Evolutionary conservation across 2,329 filamentous ascomycete genomes (phyloP).

Genomic region (Aspergillus cejpii): DNA sequence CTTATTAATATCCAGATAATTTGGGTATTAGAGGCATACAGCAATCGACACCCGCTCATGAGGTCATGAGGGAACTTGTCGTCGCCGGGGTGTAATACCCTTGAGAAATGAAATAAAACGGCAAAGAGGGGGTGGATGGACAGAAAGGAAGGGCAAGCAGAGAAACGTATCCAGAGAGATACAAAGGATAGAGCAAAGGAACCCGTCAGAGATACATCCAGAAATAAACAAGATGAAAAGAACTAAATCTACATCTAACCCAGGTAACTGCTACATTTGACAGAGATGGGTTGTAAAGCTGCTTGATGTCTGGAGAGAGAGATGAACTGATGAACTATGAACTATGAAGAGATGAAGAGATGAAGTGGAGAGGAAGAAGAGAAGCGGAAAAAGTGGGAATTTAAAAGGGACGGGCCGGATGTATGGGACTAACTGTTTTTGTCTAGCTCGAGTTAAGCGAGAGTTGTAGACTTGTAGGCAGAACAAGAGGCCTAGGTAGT

Average conservation of each 20-base stretch:
- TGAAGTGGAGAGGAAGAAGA: neutral
- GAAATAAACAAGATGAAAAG: neutral
- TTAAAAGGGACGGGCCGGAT: neutral
- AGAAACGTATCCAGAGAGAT: neutral
- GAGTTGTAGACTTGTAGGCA: neutral
- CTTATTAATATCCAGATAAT: constrained; percentile 7
- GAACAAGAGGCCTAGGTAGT: no score
- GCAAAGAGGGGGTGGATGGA: constrained; percentile 2
- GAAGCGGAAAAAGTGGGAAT: neutral
- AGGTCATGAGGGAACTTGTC: constrained; percentile 8
- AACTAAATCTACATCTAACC: neutral
- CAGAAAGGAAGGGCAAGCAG: neutral
- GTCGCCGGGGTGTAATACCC: constrained; percentile 15
- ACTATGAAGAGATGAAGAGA: neutral
- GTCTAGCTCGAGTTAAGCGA: neutral
- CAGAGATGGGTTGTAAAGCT: neutral
- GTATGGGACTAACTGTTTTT: neutral
- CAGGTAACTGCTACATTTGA: neutral
- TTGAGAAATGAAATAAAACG: neutral
- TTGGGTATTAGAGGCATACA: constrained; percentile 18
- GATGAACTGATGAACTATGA: no score
- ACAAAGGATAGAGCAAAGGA: neutral
- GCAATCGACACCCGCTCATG: constrained; percentile 12
- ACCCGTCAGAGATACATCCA: neutral
- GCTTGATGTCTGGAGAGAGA: no score